Conservation (phyloP, 2,329 filamentous ascomycete species). For the Chaetomiaceae sp. region DNA sequence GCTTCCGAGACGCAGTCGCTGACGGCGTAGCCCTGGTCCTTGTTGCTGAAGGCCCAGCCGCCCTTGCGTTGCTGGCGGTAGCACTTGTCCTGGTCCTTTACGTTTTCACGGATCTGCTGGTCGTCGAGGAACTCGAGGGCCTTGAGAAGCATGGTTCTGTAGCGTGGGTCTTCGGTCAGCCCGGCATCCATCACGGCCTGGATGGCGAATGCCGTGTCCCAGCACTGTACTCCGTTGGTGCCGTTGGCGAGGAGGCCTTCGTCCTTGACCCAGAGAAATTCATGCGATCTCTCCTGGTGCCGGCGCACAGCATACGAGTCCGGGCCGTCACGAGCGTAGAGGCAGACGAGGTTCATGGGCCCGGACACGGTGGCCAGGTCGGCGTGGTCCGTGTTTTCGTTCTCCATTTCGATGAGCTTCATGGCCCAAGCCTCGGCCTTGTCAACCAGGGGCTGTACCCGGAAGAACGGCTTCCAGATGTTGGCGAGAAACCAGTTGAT, state of each 20-base stretch:
- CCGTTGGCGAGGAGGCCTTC: slow-evolving; percentile 95
- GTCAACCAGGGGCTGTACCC: slow-evolving; percentile 60
- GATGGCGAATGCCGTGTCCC: slow-evolving; percentile 90
- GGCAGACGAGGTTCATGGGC: slow-evolving; percentile 83
- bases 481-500: slow-evolving; percentile 75
- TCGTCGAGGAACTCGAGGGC: slow-evolving; percentile 82
- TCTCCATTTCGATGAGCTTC: slow-evolving; percentile 82
- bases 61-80: slow-evolving; percentile 91
- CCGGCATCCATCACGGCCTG: slow-evolving; percentile 77
- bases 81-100: slow-evolving; percentile 68
- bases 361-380: slow-evolving; percentile 85
- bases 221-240: slow-evolving; percentile 96
- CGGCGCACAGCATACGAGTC: slow-evolving; percentile 66
- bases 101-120: slow-evolving; percentile 86
- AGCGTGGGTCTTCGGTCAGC: slow-evolving; percentile 70
- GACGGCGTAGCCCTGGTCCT: slow-evolving; percentile 88
- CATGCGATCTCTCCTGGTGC: slow-evolving; percentile 76
- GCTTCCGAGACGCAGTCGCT: slow-evolving; percentile 93
- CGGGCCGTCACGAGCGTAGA: slow-evolving; percentile 80
- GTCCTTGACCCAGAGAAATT: slow-evolving; percentile 86
- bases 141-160: slow-evolving; percentile 76
- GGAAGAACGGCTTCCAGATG: slow-evolving; percentile 75
- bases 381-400: slow-evolving; percentile 85
- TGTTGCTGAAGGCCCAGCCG: slow-evolving; percentile 93
- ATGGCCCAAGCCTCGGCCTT: slow-evolving; percentile 77